Conservation (phyloP, 768 basidiomycete genomes). For the Hortiboletus campestris region DNA sequence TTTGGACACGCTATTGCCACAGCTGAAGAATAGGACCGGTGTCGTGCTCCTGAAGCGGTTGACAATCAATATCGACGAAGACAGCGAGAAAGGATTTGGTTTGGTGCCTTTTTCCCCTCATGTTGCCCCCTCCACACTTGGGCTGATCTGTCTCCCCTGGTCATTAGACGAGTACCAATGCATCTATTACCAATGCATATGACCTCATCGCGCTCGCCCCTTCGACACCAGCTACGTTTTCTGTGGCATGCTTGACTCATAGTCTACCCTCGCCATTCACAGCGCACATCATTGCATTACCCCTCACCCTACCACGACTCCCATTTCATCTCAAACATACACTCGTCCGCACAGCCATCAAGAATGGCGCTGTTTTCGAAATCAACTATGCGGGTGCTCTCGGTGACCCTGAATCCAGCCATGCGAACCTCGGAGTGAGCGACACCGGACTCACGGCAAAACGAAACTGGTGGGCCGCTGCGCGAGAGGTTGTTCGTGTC, state of each 20-base stretch:
- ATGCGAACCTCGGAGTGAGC: constrained; percentile 46
- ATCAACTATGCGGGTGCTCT: constrained; percentile 75
- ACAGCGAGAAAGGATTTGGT: constrained; percentile 84
- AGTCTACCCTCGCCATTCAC: constrained; percentile 72
- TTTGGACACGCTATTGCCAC: constrained; percentile 56
- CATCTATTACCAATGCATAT: constrained; percentile 58
- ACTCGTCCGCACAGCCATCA: constrained; percentile 73
- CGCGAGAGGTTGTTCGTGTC: constrained; percentile 73
- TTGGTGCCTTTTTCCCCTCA: constrained; percentile 46
- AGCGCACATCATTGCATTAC: constrained; percentile 77
- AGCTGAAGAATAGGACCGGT: constrained; percentile 55
- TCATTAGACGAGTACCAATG: constrained; percentile 69
- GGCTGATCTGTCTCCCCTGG: neutral
- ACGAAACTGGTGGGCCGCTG: constrained; percentile 82
- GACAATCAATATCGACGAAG: constrained; percentile 78
- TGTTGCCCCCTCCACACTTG: neutral
- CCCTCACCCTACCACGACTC: constrained; percentile 72
- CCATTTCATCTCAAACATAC: constrained; percentile 85
- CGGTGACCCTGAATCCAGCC: constrained; percentile 50
- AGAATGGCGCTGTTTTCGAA: constrained; percentile 83
- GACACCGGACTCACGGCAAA: constrained; percentile 57
- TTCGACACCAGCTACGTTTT: constrained; percentile 69
- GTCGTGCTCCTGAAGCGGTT: constrained; percentile 71
- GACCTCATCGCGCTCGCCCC: constrained; percentile 78
- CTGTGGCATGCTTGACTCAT: constrained; percentile 78